Evolutionary conservation across 148 eudicot genomes (phyloP).

Genomic region (Cornus florida): DNA sequence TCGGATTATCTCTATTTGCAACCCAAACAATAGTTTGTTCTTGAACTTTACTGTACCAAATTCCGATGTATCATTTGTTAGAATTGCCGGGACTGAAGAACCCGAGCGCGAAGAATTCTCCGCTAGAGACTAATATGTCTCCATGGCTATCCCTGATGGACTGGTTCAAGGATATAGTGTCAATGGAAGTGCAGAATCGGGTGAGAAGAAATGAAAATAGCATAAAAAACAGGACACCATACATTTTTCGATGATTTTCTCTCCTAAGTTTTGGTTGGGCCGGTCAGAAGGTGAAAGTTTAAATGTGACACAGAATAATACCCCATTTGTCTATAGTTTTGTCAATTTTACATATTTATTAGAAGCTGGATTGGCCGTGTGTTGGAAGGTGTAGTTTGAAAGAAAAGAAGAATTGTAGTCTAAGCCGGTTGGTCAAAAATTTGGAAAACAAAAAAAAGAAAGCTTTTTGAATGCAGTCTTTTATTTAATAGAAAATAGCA

Average conservation of each 20-base stretch:
- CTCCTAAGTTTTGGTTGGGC: background rate
- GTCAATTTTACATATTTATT: too few relatives aligned
- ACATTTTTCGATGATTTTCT: background rate
- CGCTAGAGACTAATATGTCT: conserved; percentile 4
- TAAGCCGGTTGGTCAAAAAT: too few relatives aligned
- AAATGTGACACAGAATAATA: too few relatives aligned
- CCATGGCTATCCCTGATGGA: background rate
- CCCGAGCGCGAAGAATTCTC: conserved; percentile 17
- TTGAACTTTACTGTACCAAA: conserved; percentile 38
- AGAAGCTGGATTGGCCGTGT: too few relatives aligned
- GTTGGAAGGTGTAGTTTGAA: too few relatives aligned
- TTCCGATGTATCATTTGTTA: conserved; percentile 16
- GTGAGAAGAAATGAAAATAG: background rate
- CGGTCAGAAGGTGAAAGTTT: background rate
- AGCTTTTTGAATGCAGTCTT: too few relatives aligned
- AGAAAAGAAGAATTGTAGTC: too few relatives aligned
- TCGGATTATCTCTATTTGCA: conserved; percentile 50
- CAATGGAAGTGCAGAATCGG: background rate
- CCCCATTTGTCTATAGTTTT: too few relatives aligned
- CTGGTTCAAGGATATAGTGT: background rate
- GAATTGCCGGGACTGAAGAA: conserved; percentile 29
- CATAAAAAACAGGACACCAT: background rate
- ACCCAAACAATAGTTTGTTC: conserved; percentile 52
- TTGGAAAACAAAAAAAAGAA: too few relatives aligned
- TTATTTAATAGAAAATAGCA: too few relatives aligned